Conservation (phyloP, 176 grass and related monocot species). For the Chrysopogon serrulatus region DNA sequence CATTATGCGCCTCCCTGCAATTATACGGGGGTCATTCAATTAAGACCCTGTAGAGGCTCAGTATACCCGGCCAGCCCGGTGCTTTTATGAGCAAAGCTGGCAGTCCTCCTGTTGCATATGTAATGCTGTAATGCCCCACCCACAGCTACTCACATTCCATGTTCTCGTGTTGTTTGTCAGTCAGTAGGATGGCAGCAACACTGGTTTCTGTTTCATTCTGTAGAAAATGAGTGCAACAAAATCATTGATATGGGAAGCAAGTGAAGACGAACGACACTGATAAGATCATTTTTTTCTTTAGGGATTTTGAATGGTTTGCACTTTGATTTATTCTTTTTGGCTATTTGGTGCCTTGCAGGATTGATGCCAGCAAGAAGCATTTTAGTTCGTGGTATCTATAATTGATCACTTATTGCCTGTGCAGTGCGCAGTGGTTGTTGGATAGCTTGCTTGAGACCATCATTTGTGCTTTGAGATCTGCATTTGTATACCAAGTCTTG, state of each 20-base stretch:
- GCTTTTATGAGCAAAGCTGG: conserved; percentile 54
- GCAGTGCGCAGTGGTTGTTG: conserved; percentile 33
- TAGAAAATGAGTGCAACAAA: conserved; percentile 1
- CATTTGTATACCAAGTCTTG: not conserved
- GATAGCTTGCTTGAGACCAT: conserved; percentile 8
- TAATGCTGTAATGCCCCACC: conserved; percentile 32
- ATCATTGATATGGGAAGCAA: not conserved
- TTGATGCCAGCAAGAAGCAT: conserved; percentile 27
- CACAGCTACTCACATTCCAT: conserved; percentile 31
- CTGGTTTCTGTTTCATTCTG: conserved; percentile 7
- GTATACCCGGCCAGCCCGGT: conserved; percentile 29
- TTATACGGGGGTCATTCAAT: conserved; percentile 43
- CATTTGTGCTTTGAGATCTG: conserved; percentile 36
- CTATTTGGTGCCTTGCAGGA: not conserved
- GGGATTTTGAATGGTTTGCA: not conserved
- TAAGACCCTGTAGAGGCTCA: conserved; percentile 40
- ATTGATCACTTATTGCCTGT: conserved; percentile 45
- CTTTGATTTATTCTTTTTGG: conserved; percentile 1
- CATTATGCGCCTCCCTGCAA: conserved; percentile 41
- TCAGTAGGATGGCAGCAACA: conserved; percentile 17
- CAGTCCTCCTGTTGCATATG: conserved; percentile 41
- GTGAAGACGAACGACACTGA: not conserved
- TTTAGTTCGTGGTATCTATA: conserved; percentile 21
- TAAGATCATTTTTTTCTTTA: not conserved
- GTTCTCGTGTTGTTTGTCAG: conserved; percentile 29